These are phyloP conservation scores for Decorospora gaudefroyi DNA, from an alignment of 2,329 filamentous ascomycete genomes.

Conservation along the genomic window DNA sequence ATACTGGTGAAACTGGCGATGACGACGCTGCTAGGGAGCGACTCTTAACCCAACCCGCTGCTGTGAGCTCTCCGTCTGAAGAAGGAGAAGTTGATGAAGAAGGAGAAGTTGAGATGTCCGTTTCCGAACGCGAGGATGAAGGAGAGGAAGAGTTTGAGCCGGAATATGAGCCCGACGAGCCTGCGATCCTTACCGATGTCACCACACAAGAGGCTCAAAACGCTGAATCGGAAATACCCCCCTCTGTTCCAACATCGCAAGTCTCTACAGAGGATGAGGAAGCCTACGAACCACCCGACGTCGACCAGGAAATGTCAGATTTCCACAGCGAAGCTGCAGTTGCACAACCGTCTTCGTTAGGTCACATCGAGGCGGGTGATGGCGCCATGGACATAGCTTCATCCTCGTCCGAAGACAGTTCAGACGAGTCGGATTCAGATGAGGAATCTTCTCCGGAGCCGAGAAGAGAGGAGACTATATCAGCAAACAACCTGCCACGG, in stretches of 20 bases:
- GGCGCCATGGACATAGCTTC: slow-evolving; percentile 45
- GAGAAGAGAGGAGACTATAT: slow-evolving; percentile 14
- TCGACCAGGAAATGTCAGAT: slow-evolving; percentile 27
- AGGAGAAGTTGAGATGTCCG: slow-evolving; percentile 44
- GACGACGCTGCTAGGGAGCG: slow-evolving; percentile 10
- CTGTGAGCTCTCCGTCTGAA: slow-evolving; percentile 30
- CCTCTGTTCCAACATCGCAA: slow-evolving; percentile 19
- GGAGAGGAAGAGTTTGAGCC: slow-evolving; percentile 30
- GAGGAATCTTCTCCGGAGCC: slow-evolving; percentile 24
- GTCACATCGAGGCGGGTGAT: slow-evolving; percentile 30
- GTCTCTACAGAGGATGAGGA: slow-evolving; percentile 35
- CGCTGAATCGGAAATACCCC: slow-evolving; percentile 6
- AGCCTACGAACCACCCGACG: slow-evolving; percentile 41
- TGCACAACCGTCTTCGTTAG: neutral
- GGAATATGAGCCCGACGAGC: slow-evolving; percentile 41
- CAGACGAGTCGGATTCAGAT: slow-evolving; percentile 30
- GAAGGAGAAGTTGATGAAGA: slow-evolving; percentile 44
- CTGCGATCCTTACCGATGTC: slow-evolving; percentile 5
- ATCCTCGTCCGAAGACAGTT: slow-evolving; percentile 34
- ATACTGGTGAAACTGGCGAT: too few relatives aligned
- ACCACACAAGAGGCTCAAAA: slow-evolving; percentile 9
- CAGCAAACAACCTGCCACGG: slow-evolving; percentile 16
- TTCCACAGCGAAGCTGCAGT: slow-evolving; percentile 1
- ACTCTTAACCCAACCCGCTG: neutral
- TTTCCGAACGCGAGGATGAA: slow-evolving; percentile 32